A percentile compares a stretch with the other conserved stretches of the same genome.
phyloP scores from a whole-genome alignment of 2,329 filamentous ascomycete genomes.

The Monosporascus sp. region DNA sequence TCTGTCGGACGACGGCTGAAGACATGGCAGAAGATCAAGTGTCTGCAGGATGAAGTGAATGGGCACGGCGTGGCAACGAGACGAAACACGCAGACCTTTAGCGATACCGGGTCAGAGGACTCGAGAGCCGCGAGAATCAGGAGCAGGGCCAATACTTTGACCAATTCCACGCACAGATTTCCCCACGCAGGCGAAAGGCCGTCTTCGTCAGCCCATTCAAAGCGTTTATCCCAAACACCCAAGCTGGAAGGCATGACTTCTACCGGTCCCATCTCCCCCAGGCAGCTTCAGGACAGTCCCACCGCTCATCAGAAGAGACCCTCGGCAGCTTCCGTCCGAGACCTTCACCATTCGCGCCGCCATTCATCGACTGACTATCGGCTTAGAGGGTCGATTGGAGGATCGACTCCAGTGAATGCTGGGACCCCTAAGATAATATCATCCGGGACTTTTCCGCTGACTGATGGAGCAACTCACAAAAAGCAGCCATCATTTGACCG shows the following conservation, averaged over 20 bases:
- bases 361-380: slow-evolving; percentile 82
- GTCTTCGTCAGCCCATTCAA: slow-evolving; percentile 38
- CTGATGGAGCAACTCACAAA: slow-evolving; percentile 42
- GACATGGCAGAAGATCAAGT: slow-evolving; percentile 95
- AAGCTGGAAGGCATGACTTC: slow-evolving; percentile 40
- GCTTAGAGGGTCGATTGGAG: slow-evolving; percentile 30
- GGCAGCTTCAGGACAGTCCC: slow-evolving; percentile 37
- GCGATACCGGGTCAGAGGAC: slow-evolving; percentile 54
- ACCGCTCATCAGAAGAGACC: slow-evolving; percentile 54
- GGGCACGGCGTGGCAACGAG: slow-evolving; percentile 38
- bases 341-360: slow-evolving; percentile 76
- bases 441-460: slow-evolving; percentile 37
- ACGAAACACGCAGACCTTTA: slow-evolving; percentile 52
- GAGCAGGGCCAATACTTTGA: slow-evolving; percentile 55
- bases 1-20: slow-evolving; percentile 84
- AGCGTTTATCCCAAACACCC: slow-evolving; percentile 48
- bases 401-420: slow-evolving; percentile 25
- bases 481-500: slow-evolving; percentile 66
- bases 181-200: slow-evolving; percentile 38
- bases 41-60: slow-evolving; percentile 80
- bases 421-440: slow-evolving; percentile 37
- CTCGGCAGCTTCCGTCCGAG: slow-evolving; percentile 76
- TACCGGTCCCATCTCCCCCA: slow-evolving; percentile 35
- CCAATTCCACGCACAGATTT: slow-evolving; percentile 36
- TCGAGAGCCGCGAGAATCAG: slow-evolving; percentile 35